Base-by-base conservation (phyloP, 2,329 filamentous ascomycete genomes). In the Nakataea oryzae region DNA sequence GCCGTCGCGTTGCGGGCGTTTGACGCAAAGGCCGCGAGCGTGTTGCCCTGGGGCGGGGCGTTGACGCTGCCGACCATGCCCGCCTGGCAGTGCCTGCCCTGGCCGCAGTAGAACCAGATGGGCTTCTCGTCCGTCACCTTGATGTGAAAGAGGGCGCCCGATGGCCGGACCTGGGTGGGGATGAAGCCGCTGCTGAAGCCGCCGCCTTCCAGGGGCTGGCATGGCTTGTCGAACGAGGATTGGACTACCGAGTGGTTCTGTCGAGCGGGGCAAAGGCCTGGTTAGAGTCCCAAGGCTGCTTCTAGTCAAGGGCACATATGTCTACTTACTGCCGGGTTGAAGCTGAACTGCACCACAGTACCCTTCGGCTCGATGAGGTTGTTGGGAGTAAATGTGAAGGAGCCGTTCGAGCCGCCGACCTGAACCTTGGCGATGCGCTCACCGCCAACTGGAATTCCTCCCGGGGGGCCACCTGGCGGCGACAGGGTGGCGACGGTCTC, bases 11-110 rank as follows among this genome's bases (percentile, higher is more conserved):
- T 70, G 55, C 70, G 67, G 3, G 75, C 74, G 11, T 72, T 68
- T 7, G 65, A 65, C 8, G 67, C 65, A 68, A 74, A 78, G n/a
- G 72, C 74, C 3, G 70, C 68, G 62, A 77, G 71, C 0, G 75
- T 77, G 65, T 75, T 75, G 59, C 74, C 74, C 13, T 54, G 30
- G 2, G 27, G 17, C 1, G 50, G 65, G n/a, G 74, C 73, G 66
- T 82, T 82, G 65, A 81, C 76, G 54, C 76, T 74, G 61, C 77
- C 76, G 24, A 77, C 74, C 79, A 81, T 81, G 50, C 79, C 79
- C 2, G 68, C 65, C 58, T 75, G 73, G 65, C 73, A 75, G 62
- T 74, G 73, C 2, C 67, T 69, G 29, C 69, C 69, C 7, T 34
- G 32, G 26, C 69, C 74, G 64, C 74, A 74, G 68, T 75, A 75